These are phyloP conservation scores for Nymphaea thermarum DNA, from an alignment of 164 flowering plant genomes.

Conservation along the genomic window DNA sequence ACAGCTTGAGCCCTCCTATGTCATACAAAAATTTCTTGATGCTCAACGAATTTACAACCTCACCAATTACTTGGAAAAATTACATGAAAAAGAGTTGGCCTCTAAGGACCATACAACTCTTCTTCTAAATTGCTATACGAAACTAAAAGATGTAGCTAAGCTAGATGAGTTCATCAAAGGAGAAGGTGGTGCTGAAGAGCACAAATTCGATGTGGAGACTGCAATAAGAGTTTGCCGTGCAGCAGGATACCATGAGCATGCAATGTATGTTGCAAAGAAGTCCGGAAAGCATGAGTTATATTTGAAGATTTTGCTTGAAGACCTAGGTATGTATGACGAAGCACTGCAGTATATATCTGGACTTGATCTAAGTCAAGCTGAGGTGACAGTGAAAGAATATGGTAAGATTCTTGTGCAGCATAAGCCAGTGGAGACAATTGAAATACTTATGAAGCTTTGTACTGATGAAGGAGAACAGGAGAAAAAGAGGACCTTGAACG, in stretches of 20 bases:
- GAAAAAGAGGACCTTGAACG: constrained; percentile 33
- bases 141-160: constrained; percentile 91
- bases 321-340: constrained; percentile 79
- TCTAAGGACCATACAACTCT: constrained; percentile 98
- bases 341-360: constrained; percentile 87
- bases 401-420: constrained; percentile 94
- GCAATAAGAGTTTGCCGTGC: constrained; percentile 98
- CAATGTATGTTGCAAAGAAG: constrained; percentile 98
- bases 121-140: constrained; percentile 88
- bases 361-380: constrained; percentile 93
- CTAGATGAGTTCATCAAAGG: constrained; percentile 70
- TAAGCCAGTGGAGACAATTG: constrained; percentile 78
- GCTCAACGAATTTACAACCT: constrained; percentile 95
- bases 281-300: constrained; percentile 93
- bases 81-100: constrained; percentile 93
- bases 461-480: constrained; percentile 64
- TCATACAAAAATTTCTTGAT: constrained; percentile 96
- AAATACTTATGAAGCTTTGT: constrained; percentile 81
- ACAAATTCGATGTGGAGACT: constrained; percentile 94
- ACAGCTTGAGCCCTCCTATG: constrained; percentile 95
- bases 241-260: constrained; percentile 98
- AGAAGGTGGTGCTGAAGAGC: constrained; percentile 81
- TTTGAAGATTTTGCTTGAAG: constrained; percentile 95
- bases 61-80: constrained; percentile 94
- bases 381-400: constrained; percentile 83